These are phyloP conservation scores for Tricholomella constricta DNA, from an alignment of 768 basidiomycete genomes.

Conservation along the genomic window DNA sequence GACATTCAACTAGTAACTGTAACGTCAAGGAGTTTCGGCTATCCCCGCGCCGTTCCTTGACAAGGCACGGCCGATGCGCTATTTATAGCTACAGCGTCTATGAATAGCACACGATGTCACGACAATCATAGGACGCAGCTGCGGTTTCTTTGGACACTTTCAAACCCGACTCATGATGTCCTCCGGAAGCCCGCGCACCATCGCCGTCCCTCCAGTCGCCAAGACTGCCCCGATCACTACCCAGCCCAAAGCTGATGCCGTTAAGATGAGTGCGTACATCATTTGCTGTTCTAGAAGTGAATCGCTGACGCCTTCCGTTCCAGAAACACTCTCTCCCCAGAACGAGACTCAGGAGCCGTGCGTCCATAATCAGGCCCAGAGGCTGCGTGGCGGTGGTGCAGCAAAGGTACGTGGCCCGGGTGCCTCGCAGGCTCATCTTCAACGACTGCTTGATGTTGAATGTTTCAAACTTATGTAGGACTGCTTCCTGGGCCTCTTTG, in stretches of 20 bases:
- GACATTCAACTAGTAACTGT: not conserved
- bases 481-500: conserved; percentile 61
- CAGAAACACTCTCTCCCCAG: not conserved
- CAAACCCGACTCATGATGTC: not conserved
- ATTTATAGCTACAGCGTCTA: no score
- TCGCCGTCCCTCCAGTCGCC: conserved; percentile 11
- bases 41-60: no score
- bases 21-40: no score
- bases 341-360: not conserved
- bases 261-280: conserved; percentile 60
- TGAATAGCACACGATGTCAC: no score
- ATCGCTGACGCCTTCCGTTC: not conserved
- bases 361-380: conserved; percentile 43
- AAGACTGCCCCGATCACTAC: conserved; percentile 33
- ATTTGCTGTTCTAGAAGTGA: not conserved
- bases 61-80: no score
- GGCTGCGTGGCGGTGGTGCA: conserved; percentile 73
- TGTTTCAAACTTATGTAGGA: conserved; percentile 46
- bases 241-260: conserved; percentile 58
- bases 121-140: no score
- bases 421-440: no score
- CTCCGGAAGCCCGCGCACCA: not conserved
- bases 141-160: no score
- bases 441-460: not conserved
- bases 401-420: conserved; percentile 61